These are phyloP conservation scores for Amanita polypyramis DNA, from an alignment of 768 basidiomycete species.

Conservation along the genomic window DNA sequence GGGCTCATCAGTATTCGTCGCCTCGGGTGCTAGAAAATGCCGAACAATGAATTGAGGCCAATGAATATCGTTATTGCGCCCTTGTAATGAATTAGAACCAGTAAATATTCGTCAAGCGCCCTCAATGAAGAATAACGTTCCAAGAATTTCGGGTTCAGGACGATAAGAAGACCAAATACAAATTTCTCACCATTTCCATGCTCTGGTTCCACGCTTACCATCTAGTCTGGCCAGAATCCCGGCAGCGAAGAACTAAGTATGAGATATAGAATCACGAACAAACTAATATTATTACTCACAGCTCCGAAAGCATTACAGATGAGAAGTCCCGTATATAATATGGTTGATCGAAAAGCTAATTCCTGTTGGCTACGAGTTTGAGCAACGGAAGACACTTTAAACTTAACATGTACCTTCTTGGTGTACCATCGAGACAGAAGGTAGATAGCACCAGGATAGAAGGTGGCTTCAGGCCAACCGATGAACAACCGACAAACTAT, in stretches of 20 bases:
- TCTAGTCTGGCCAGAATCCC: conserved; percentile 65
- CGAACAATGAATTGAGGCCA: conserved; percentile 44
- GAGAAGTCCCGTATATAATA: conserved; percentile 48
- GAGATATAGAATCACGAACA: neutral
- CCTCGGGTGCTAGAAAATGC: neutral
- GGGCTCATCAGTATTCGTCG: neutral
- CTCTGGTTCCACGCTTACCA: conserved; percentile 51
- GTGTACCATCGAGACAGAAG: conserved; percentile 48
- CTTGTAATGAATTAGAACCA: conserved; percentile 17
- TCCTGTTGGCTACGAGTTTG: conserved; percentile 29
- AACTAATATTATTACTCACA: too few species aligned
- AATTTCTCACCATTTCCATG: conserved; percentile 55
- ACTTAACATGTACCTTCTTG: conserved; percentile 29
- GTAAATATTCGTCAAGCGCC: neutral
- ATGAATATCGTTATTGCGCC: conserved; percentile 54
- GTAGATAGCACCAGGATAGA: conserved; percentile 48
- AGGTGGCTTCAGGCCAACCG: conserved; percentile 56
- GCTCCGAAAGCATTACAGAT: conserved; percentile 61
- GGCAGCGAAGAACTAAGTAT: conserved; percentile 36
- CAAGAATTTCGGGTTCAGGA: neutral
- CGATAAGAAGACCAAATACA: neutral
- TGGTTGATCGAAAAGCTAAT: conserved; percentile 52
- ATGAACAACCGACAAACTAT: conserved; percentile 49
- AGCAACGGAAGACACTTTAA: conserved; percentile 3
- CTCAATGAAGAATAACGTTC: conserved; percentile 65